Base-by-base conservation (phyloP, 108 stramenopile genomes). In the Craspedostauros australis region DNA sequence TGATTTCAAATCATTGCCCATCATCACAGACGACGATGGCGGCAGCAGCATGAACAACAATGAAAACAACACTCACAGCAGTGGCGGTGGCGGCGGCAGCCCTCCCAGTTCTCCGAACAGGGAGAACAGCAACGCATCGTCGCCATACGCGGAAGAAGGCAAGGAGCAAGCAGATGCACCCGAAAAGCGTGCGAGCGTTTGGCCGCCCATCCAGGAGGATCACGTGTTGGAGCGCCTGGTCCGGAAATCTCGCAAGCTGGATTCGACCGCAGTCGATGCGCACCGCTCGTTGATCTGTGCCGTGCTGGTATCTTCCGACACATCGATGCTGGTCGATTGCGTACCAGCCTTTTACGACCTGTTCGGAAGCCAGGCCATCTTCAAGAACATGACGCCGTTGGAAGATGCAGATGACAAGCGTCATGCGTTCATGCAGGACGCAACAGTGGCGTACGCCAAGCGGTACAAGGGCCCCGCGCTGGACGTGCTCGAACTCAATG, bases 251-350 rank as follows among this genome's bases (percentile, higher is more conserved):
- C 62, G 48, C 14, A 21, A 38, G 14, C 33, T 79, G 19, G 43
- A 71, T 19, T 27, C 45, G 46, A 48, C 66, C 15, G 68, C 84
- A 14, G 38, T 82, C 18, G 83, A 84, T 22, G 42, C 79, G 1
- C 84, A 86, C 54, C 69, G 64, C 34, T 70, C 72, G 37, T 61
- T 84, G 11, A 44, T 86, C 3, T 79, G 76, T 27, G 83, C 79
- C 8, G 42, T 77, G 25, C 68, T 66, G 37, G 54, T 84, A 32
- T 75, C 76, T 14, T 48, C 62, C 36, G 73, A 81, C 42, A 21
- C 75, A 24, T 21, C 27, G 9, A 54, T 66, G 15, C 55, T 86
- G 40, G 52, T 65, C 24, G 50, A 60, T 24, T 78, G 77, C 49
- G 62, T 79, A 44, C 80, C 85, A 20, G 55, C 74, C 9, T 65